phyloP scores from a whole-genome alignment of 495 filamentous ascomycete genomes.

The Staphylotrichum tortipilum region DNA sequence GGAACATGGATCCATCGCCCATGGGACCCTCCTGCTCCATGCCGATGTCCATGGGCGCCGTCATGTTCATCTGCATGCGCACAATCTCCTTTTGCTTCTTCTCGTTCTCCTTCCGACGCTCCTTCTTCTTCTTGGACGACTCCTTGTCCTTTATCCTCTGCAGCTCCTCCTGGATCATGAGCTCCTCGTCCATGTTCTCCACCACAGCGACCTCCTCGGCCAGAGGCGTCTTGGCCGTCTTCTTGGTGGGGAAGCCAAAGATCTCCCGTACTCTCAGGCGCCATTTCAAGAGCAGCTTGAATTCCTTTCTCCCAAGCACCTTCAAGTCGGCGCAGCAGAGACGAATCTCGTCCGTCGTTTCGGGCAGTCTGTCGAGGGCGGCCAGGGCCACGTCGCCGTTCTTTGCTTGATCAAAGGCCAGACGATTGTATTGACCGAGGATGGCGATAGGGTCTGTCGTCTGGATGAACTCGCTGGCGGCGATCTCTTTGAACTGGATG shows the following conservation, averaged over 20 bases:
- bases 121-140: slow-evolving; percentile 62
- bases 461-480: slow-evolving; percentile 89
- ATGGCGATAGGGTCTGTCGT: slow-evolving; percentile 94
- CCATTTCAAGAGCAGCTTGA: slow-evolving; percentile 89
- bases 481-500: slow-evolving; percentile 79
- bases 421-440: slow-evolving; percentile 72
- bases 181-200: slow-evolving; percentile 85
- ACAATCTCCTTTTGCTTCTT: slow-evolving; percentile 82
- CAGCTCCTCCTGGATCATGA: slow-evolving; percentile 80
- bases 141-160: slow-evolving; percentile 73
- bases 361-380: slow-evolving; percentile 79
- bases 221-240: slow-evolving; percentile 38
- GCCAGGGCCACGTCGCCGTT: slow-evolving; percentile 81
- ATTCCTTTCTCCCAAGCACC: slow-evolving; percentile 88
- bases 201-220: slow-evolving; percentile 73
- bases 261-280: slow-evolving; percentile 80
- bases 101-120: slow-evolving; percentile 76
- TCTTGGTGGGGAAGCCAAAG: slow-evolving; percentile 80
- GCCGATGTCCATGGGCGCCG: slow-evolving; percentile 88
- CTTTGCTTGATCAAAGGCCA: slow-evolving; percentile 66
- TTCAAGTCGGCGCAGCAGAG: slow-evolving; percentile 82
- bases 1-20: slow-evolving; percentile 76
- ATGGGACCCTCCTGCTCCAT: slow-evolving; percentile 76
- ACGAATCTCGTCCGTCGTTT: slow-evolving; percentile 82
- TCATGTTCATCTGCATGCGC: slow-evolving; percentile 95